These are phyloP conservation scores for Biscutella auriculata DNA, from an alignment of 441 rosid species.

Conservation along the genomic window DNA sequence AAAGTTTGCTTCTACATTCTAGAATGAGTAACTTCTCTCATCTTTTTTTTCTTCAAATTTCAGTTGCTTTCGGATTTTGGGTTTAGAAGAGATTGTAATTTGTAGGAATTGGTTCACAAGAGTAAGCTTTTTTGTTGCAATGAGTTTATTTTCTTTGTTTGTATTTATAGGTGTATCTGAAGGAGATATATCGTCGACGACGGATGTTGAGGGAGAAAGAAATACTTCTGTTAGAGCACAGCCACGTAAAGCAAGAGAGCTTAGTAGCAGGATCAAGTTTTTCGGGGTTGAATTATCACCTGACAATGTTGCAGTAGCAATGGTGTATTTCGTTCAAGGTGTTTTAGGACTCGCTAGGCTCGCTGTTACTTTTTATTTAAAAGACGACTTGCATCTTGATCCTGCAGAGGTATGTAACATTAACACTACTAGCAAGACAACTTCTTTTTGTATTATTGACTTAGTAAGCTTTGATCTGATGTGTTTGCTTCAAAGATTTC, in stretches of 20 bases:
- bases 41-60: not conserved
- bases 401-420: constrained; percentile 95
- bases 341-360: constrained; percentile 88
- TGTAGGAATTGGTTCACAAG: not conserved
- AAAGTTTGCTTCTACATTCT: constrained; percentile 34
- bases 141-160: too few relatives aligned
- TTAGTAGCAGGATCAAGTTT: constrained; percentile 26
- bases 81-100: not conserved
- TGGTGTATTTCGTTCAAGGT: constrained; percentile 98
- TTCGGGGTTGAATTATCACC: constrained; percentile 85
- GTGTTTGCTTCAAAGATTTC: not conserved
- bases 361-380: constrained; percentile 83
- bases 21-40: constrained; percentile 25
- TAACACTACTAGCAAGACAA: not conserved
- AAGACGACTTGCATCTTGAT: constrained; percentile 91
- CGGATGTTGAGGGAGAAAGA: constrained; percentile 31
- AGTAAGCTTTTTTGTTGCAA: too few relatives aligned
- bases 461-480: not conserved
- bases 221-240: constrained; percentile 26
- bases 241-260: constrained; percentile 29
- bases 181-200: constrained; percentile 29
- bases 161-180: constrained; percentile 29
- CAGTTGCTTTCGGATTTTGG: not conserved
- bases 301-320: constrained; percentile 81
- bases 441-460: not conserved